Conservation (phyloP, 208 protist genomes). For the Leishmania martiniquensis region DNA sequence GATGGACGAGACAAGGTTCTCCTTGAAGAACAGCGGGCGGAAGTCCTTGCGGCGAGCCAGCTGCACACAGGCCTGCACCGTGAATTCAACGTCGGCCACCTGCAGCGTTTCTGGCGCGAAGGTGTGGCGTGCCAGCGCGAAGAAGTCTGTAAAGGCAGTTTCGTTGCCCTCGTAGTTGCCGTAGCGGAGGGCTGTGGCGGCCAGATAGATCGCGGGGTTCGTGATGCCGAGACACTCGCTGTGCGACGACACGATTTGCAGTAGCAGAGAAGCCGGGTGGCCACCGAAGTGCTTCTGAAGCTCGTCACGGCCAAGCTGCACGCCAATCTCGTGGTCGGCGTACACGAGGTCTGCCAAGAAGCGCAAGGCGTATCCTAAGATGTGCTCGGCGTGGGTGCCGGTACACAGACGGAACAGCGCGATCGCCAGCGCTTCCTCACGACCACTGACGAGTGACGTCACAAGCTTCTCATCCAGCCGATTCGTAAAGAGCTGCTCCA, state of each 20-base stretch:
- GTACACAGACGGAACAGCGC: conserved; percentile 59
- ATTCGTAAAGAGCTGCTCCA: conserved; percentile 85
- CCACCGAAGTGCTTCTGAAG: conserved; percentile 50
- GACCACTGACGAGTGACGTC: conserved; percentile 54
- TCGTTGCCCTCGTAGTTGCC: conserved; percentile 50
- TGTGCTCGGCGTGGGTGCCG: conserved; percentile 43
- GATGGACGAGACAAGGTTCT: conserved; percentile 64
- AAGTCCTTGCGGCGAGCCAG: conserved; percentile 75
- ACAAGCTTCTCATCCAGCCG: conserved; percentile 59
- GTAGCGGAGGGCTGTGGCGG: conserved; percentile 71
- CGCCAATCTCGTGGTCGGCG: conserved; percentile 40
- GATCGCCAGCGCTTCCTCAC: conserved; percentile 54
- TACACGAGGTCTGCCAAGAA: conserved; percentile 82
- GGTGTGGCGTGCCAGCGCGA: conserved; percentile 46
- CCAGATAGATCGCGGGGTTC: conserved; percentile 81
- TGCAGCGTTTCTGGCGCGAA: conserved; percentile 67
- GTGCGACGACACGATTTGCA: conserved; percentile 51
- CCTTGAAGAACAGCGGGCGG: conserved; percentile 73
- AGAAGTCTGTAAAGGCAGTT: conserved; percentile 63
- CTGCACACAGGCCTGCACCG: conserved; percentile 79
- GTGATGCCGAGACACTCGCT: conserved; percentile 46
- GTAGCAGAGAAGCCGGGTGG: conserved; percentile 52
- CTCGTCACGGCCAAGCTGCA: conserved; percentile 52
- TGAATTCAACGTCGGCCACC: conserved; percentile 67
- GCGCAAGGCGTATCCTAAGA: conserved; percentile 74